Base-by-base conservation (phyloP, 352 stramenopile species). In the Globisporangium ultimum region DNA sequence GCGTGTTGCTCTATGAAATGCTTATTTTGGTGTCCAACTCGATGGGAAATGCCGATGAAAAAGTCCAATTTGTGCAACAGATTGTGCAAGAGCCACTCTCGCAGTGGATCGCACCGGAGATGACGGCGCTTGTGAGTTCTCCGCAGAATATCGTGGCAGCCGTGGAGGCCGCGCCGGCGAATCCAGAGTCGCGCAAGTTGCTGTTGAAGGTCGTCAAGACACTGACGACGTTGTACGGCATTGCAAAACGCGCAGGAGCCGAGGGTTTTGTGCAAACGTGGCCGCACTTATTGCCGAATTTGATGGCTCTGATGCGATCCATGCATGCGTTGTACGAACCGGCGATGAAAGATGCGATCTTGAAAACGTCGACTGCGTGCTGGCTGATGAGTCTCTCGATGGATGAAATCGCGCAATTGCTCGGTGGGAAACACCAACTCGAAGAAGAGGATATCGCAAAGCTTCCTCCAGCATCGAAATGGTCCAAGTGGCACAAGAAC, bases 401-500 rank as follows among this genome's bases (percentile, higher is more conserved):
- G 1, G 84, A 93, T 53, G 84, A 93, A 53, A 70, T 91, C 20
- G 78, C 79, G 15, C 84, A 93, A 52, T 60, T 90, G 7, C 68
- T 93, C 13, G 77, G 83, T 57, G 84, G 84, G 15, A 91, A 89
- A 34, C 82, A 88, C 49, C 74, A 89, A 28, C 63, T 91, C 0
- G 79, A 89, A 58, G 77, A 91, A 66, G 81, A 90, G 56, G 57
- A 87, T 57, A 58, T 91, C 38, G 65, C 68, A 0, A 79, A 86
- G 60, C 59, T 91, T 0, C 73, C 80, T 0, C 22, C 41, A 1
- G 72, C 66, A 0, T 73, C 80, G 0, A 86, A 75, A 43, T 89
- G 79, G 77, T 86, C 81, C 3, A 90, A 90, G 46, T 93, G 84
- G 84, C 73, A 87, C 60, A 91, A 89, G 60, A 91, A 90, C 51